Conservation (phyloP, 768 basidiomycete species). For the Rhodotorula diobovata region DNA sequence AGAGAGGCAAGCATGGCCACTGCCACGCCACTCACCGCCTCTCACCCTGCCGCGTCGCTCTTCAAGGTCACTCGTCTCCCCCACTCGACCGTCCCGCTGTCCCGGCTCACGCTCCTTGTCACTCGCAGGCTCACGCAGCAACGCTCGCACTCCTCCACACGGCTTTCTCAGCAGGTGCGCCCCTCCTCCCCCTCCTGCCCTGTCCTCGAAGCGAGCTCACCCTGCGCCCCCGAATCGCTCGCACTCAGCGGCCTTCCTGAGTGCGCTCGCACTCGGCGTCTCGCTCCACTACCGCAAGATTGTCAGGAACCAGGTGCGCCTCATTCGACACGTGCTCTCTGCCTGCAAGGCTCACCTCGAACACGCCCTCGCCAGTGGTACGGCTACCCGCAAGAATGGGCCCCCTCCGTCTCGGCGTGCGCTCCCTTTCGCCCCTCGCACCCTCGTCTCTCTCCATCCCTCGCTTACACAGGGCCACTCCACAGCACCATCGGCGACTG, state of each 20-base stretch:
- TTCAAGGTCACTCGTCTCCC: too few species aligned
- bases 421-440: neutral
- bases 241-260: conserved; percentile 25
- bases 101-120: neutral
- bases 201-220: neutral
- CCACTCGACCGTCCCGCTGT: too few species aligned
- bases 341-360: neutral
- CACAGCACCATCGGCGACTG: conserved; percentile 76
- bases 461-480: neutral
- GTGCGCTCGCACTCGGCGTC: conserved; percentile 62
- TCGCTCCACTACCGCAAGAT: conserved; percentile 74
- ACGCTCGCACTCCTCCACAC: neutral
- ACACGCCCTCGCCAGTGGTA: conserved; percentile 42
- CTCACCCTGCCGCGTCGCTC: too few species aligned
- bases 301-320: conserved; percentile 68
- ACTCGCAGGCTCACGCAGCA: neutral
- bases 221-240: neutral
- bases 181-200: neutral
- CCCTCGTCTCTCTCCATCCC: too few species aligned
- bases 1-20: too few species aligned
- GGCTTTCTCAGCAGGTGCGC: neutral
- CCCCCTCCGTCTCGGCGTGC: conserved; percentile 65
- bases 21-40: too few species aligned
- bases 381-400: conserved; percentile 81
- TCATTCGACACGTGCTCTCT: neutral